A percentile compares a stretch with the other conserved stretches of the same genome.
These are phyloP conservation scores for Rhytidiadelphus loreus DNA, from an alignment of 225 moss, liverwort and hornwort genomes.

Conservation along the genomic window DNA sequence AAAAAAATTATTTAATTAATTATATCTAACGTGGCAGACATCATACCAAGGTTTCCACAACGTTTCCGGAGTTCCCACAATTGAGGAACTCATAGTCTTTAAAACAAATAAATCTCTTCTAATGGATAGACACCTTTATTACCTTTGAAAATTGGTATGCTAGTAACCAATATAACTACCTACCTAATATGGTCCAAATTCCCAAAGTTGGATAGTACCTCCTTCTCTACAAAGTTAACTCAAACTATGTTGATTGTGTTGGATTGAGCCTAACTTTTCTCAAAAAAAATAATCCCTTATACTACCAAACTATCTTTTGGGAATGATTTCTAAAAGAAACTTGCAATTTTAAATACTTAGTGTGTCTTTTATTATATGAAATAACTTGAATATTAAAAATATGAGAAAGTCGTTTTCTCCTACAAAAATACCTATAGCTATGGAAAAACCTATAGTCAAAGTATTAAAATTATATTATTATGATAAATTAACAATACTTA, in stretches of 20 bases:
- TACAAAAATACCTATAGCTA: background rate
- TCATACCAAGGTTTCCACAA: too few relatives aligned
- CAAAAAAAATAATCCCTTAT: background rate
- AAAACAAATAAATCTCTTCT: too few relatives aligned
- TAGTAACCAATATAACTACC: background rate
- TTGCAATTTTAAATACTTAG: background rate
- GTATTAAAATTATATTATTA: too few relatives aligned
- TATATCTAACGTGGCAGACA: too few relatives aligned
- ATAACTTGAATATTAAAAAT: background rate
- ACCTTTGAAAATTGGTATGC: background rate
- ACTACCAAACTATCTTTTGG: background rate
- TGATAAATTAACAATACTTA: too few relatives aligned
- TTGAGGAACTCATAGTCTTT: too few relatives aligned
- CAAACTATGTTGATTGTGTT: rapidly evolving
- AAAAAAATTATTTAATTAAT: too few relatives aligned
- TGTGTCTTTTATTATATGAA: background rate
- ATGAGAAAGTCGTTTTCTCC: rapidly evolving
- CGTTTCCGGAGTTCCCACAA: too few relatives aligned
- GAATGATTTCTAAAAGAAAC: background rate
- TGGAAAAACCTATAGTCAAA: too few relatives aligned
- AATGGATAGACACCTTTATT: background rate
- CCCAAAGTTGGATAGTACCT: background rate
- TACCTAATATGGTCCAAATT: background rate
- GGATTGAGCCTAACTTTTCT: background rate
- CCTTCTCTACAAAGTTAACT: background rate